Conservation (phyloP, 331 rosid genomes). For the Acacia pycnantha region DNA sequence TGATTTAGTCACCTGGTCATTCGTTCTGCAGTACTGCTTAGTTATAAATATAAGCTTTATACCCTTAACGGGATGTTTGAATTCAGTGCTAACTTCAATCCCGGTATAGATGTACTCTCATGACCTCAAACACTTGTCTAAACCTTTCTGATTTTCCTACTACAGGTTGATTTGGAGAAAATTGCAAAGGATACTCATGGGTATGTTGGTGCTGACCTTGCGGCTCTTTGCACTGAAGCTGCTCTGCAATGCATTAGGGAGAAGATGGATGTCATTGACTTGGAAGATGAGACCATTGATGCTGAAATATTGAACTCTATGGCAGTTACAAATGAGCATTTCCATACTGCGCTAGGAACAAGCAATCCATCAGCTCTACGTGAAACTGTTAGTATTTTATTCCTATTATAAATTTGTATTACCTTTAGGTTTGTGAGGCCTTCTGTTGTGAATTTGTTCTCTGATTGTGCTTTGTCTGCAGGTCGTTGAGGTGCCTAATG, state of each 20-base stretch:
- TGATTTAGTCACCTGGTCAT: slow-evolving; percentile 9
- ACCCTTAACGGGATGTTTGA: not conserved
- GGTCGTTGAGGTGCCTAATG: slow-evolving; percentile 72
- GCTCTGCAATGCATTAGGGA: slow-evolving; percentile 64
- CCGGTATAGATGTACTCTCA: not conserved
- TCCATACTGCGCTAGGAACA: slow-evolving; percentile 61
- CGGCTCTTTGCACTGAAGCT: slow-evolving; percentile 71
- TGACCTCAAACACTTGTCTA: not conserved
- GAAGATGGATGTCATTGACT: slow-evolving; percentile 64
- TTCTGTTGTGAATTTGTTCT: slow-evolving; percentile 14
- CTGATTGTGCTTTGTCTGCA: slow-evolving; percentile 23
- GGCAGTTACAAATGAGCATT: slow-evolving; percentile 63
- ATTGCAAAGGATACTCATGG: slow-evolving; percentile 67
- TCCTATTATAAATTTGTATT: not conserved
- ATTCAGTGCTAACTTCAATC: not conserved
- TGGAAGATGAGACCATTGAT: slow-evolving; percentile 61
- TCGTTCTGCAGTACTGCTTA: not conserved
- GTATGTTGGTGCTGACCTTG: slow-evolving; percentile 72
- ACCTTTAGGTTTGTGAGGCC: not conserved
- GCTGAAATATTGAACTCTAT: slow-evolving; percentile 55
- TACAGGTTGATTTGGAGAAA: slow-evolving; percentile 65
- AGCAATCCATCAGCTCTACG: slow-evolving; percentile 67
- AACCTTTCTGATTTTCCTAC: not conserved
- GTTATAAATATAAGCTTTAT: not conserved
- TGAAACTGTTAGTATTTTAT: slow-evolving; percentile 48